Evolutionary conservation across 2,329 filamentous ascomycete genomes (phyloP), one percentile per base, ranked within the genome.

Genomic region (Ceratocystis diversiconidia): DNA sequence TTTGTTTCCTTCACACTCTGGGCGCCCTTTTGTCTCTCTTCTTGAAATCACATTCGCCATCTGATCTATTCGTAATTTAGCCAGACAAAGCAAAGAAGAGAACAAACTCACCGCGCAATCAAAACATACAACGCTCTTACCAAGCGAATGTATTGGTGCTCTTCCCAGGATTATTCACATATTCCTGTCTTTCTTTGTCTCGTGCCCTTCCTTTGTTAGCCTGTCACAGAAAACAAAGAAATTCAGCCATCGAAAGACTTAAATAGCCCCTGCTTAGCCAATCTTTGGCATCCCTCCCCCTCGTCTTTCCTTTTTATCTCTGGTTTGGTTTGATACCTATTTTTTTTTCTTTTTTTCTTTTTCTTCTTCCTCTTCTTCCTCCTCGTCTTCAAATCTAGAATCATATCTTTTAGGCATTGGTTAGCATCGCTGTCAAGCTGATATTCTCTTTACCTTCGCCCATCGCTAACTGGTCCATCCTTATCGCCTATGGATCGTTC

Each of bases 401-500:
- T n/a, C 52, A 57, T 17, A 22, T 22, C 22, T 57, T 57, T 28
- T 57, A 25, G 22, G 15, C 4, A 57, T 22, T 32, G 52, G 52
- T 32, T 30, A 52, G 52, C 52, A 57, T 57, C 52, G 10, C 32
- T 10, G 25, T 57, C 6, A 57, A 30, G 17, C 28, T 57, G 8
- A 25, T 52, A 52, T 52, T 25, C 19, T 52, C 48, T 52, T 25
- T 36, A 10, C 19, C 48, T 25, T 25, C 48, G 7, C n/a, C 12
- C 48, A 52, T 25, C 19, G 19, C 25, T 7, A 25, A 30, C 52
- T 17, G 28, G 28, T 57, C 52, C 52, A 17, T 30, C 52, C 17
- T 41, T 22, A n/a, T 41, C 25, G 62, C 62, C 19, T 62, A 65
- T 65, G 63, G 63, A 60, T 59, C 43, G 48, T 44, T 48, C 52